Evolutionary conservation across 1,139 yeast species (phyloP).

Genomic region (Hyphopichia khmerensis): DNA sequence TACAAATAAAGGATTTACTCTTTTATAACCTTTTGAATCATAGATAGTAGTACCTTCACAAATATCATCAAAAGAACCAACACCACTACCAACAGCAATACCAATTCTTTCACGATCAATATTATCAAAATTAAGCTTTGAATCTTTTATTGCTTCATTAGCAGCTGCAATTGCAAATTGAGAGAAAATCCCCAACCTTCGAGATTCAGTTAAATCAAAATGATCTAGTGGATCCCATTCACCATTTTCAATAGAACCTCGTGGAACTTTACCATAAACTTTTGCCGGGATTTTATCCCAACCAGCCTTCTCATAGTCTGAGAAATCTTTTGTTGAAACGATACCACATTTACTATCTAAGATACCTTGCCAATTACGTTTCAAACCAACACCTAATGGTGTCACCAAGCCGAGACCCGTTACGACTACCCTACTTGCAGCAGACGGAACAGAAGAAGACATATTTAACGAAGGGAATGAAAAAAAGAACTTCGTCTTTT

Average conservation of each 20-base stretch:
- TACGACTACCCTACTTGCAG: slow-evolving; percentile 65
- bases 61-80: slow-evolving; percentile 82
- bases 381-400: slow-evolving; percentile 77
- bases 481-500: too few species aligned
- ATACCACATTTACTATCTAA: slow-evolving; percentile 55
- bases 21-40: slow-evolving; percentile 56
- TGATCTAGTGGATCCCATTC: slow-evolving; percentile 52
- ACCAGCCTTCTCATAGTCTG: slow-evolving; percentile 42
- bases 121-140: slow-evolving; percentile 47
- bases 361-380: slow-evolving; percentile 52
- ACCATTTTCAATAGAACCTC: slow-evolving; percentile 48
- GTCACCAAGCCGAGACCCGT: slow-evolving; percentile 88
- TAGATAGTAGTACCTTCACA: slow-evolving; percentile 59
- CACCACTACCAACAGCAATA: slow-evolving; percentile 89
- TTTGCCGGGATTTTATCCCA: slow-evolving; percentile 68
- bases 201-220: slow-evolving; percentile 41
- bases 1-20: slow-evolving; percentile 80
- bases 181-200: slow-evolving; percentile 69
- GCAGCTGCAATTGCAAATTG: slow-evolving; percentile 82
- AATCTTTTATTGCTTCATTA: slow-evolving; percentile 70
- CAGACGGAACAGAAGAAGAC: not conserved
- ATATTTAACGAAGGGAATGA: not conserved
- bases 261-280: slow-evolving; percentile 74
- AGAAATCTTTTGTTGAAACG: slow-evolving; percentile 48
- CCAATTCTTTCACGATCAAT: slow-evolving; percentile 48